Evolutionary conservation across 1,284 basidiomycete genomes (phyloP), one percentile per base, ranked within the genome.

Genomic region (Leccinum fuscescens): DNA sequence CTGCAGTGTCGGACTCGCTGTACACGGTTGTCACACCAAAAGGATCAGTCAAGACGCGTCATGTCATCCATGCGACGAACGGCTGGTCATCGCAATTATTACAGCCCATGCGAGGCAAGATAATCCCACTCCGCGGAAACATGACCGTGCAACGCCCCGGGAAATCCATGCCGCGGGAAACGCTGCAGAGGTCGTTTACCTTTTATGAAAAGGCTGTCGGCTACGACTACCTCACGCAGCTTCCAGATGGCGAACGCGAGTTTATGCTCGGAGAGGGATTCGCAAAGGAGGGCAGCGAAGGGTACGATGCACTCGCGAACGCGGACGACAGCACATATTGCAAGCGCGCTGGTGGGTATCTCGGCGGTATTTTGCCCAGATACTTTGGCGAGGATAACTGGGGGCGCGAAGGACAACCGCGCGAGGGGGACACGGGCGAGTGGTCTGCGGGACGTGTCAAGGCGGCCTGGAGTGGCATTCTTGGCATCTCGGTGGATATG

Each of bases 51-150:
- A 68, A 62, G 29, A 72, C 82, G 0, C 66, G 70, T 6, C 81
- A 82, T 65, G 72, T 88, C 42, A 72, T 87, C 17, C 86, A 87
- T 65, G 84, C 85, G 1, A 86, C 86, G 15, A 87, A 87, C 63
- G 85, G 76, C 46, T 87, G 85, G 76, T 76, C 76, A 8, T 80
- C 82, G 0, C 80, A 85, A 60, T 76, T 88, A 35, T 67, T 84
- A 58, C 64, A 69, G 17, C 72, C 75, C 1, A 67, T 81, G 63
- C 78, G 79, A 35, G 70, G 72, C 50, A 81, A 79, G 61, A 75
- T 85, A 62, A 69, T 81, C 20, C 82, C 84, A 2, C 73, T 79
- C 3, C 78, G 83, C 2, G 83, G 79, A 2, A 78, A 77, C 61
- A 81, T 83, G 76, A 75, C 81, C 27, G 76, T 82, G 1, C 79